Base-by-base conservation (phyloP, 2,329 filamentous ascomycete species). In the Hypomyces rosellus region DNA sequence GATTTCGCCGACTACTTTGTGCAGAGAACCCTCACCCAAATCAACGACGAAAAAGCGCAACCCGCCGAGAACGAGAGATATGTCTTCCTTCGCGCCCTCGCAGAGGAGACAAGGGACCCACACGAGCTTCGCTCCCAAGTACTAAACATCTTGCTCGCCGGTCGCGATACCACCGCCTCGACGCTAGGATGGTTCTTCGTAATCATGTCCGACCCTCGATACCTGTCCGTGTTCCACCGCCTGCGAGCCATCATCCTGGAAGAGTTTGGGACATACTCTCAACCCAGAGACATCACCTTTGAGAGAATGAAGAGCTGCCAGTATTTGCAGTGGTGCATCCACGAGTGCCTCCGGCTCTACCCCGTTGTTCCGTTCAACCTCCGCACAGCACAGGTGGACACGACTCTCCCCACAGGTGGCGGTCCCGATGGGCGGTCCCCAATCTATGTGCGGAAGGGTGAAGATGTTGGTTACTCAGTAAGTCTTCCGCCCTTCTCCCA, bases 1-100 rank as follows among this genome's bases (percentile, higher is more conserved):
- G 65, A 75, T 8, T 89, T 89, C 61, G 77, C 88, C n/a, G 75
- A 81, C 56, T 76, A 75, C n/a, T 87, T 80, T 63, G 85, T 89
- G 54, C 76, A 81, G 46, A 72, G 48, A 74, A 81, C 9, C 68
- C 86, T 51, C 64, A 70, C 37, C 67, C 50, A 39, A 61, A 57
- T 18, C 54, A 47, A 9, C 45, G 59, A 20, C 55, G 42, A 38
- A 33, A 50, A 50, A 41, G 33, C 25, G 6, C 25, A 48, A 5
- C n/a, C 30, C 8, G 8, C 25, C 12, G 38, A 51, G 11, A 48
- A 48, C 8, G 40, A 52, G 20, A 57, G 59, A 36, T 69, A 69
- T 34, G 54, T 67, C 40, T 67, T 68, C 49, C 58, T 67, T 6
- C 53, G 62, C 34, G 64, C 62, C 22, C 56, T 67, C 15, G 61